These are phyloP conservation scores for Trypanosoma lewisi DNA, from an alignment of 208 protist genomes.

Conservation along the genomic window DNA sequence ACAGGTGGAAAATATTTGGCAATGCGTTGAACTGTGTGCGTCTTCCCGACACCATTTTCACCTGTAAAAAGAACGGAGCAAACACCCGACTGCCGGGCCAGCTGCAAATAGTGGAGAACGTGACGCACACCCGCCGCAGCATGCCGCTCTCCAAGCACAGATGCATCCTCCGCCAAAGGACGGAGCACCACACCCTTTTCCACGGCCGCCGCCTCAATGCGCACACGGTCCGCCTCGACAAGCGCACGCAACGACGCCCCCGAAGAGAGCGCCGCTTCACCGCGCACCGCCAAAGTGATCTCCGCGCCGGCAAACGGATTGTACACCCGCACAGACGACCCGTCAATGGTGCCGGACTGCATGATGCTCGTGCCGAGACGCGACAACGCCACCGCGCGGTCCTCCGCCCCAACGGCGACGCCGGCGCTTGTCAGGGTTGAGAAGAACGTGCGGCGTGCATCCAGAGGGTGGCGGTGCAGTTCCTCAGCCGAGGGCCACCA, in stretches of 20 bases:
- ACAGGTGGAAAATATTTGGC: neutral
- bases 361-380: conserved; percentile 56
- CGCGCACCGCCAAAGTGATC: neutral
- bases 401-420: conserved; percentile 13
- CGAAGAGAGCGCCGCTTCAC: conserved; percentile 3
- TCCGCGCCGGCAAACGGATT: conserved; percentile 35
- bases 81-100: neutral
- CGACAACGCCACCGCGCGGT: conserved; percentile 40
- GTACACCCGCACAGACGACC: conserved; percentile 31
- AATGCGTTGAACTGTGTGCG: conserved; percentile 4
- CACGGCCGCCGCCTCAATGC: conserved; percentile 7
- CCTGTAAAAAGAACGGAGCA: conserved; percentile 28
- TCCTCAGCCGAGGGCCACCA: conserved; percentile 70
- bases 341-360: conserved; percentile 24
- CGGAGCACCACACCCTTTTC: neutral
- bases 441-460: conserved; percentile 38
- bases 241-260: conserved; percentile 13
- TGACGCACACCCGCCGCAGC: neutral
- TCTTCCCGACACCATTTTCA: conserved; percentile 23
- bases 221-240: conserved; percentile 18
- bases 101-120: conserved; percentile 9
- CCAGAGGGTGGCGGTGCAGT: conserved; percentile 44
- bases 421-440: conserved; percentile 38
- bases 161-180: neutral
- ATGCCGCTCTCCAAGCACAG: conserved; percentile 3